Evolutionary conservation across 179 eudicot genomes (phyloP).

Genomic region (Beta lomatogona): DNA sequence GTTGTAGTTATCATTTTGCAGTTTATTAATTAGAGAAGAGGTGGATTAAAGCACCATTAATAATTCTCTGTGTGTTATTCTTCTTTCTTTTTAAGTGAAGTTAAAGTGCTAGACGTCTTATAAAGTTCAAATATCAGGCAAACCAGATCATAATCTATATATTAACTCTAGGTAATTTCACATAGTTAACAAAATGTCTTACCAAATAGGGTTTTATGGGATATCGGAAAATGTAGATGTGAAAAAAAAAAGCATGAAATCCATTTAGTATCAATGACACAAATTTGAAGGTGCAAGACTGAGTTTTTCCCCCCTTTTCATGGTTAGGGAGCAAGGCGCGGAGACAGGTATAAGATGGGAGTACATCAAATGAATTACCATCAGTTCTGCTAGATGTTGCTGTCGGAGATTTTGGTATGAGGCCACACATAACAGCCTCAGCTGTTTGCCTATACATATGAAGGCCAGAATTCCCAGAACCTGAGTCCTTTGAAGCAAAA

Average conservation of each 20-base stretch:
- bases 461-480: constrained; percentile 57
- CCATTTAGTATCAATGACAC: no score
- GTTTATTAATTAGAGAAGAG: no score
- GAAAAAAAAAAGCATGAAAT: neutral
- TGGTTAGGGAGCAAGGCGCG: neutral
- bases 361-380: constrained; percentile 37
- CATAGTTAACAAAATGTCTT: no score
- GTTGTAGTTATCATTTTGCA: no score
- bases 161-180: neutral
- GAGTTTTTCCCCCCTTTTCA: neutral
- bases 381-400: constrained; percentile 83
- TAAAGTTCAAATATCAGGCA: neutral
- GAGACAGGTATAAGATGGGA: neutral
- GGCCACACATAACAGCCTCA: constrained; percentile 91
- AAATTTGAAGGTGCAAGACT: neutral
- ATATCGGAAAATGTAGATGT: neutral
- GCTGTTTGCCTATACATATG: constrained; percentile 68
- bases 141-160: neutral
- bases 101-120: neutral
- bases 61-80: no score
- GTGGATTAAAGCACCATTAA: no score
- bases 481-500: constrained; percentile 62
- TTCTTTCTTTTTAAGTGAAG: no score
- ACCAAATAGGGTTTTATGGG: neutral
- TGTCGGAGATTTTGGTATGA: constrained; percentile 80